Base-by-base conservation (phyloP, 2,329 filamentous ascomycete genomes). In the Seiridium unicorne region DNA sequence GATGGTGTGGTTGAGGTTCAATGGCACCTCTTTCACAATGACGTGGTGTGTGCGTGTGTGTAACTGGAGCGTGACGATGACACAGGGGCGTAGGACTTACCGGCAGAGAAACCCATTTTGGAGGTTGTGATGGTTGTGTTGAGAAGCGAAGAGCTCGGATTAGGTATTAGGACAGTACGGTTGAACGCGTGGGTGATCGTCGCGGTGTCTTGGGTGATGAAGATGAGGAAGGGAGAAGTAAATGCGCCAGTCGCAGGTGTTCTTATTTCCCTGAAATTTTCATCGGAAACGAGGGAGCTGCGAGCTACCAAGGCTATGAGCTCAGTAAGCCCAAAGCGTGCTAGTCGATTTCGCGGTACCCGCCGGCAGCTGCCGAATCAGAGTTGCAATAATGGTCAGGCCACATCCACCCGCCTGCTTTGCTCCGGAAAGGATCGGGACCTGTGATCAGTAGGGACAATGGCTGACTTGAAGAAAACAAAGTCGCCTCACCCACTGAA, bases 61-160 rank as follows among this genome's bases (percentile, higher is more conserved):
- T 49, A 42, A 46, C 61, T 36, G 51, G 46, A 48, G 61, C 18
- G 63, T 58, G 62, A 64, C 51, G 62, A 57, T 63, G 59, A 64
- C 49, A 57, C 60, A 62, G 55, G 58, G 59, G 44, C 42, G 56
- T 9, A 32, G 26, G 61, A 75, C 79, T 67, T 79, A 81, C 79
- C 79, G 63, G 75, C 70, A 70, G 73, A 70, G 72, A 74, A 76
- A 72, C 66, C 68, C 74, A 80, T 80, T 72, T 76, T 81, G 73
- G 65, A 70, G 73, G 74, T 73, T 58, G 54, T 58, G 51, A 62
- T 56, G 55, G 53, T 58, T 56, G 51, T 73, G 66, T 74, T 70
- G 70, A 65, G 57, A 59, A 66, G 60, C 38, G 65, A 62, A 60
- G 62, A 56, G 62, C 65, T 63, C 59, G 18, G 61, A 72, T 68